phyloP scores from a whole-genome alignment of 2,329 filamentous ascomycete species.

The Fusarium kyushuense region DNA sequence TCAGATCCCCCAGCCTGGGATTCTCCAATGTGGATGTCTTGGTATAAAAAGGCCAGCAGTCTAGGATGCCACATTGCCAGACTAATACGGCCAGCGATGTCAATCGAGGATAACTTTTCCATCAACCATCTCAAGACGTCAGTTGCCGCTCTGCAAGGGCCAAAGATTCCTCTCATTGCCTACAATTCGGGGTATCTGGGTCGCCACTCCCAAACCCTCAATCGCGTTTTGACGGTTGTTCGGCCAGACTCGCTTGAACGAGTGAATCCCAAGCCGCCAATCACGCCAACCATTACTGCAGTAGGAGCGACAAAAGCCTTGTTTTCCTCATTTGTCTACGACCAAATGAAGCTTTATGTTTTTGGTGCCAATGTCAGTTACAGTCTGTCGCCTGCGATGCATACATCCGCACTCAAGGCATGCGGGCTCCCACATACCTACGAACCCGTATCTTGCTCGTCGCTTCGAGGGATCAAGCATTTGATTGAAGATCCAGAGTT shows the following conservation, averaged over 20 bases:
- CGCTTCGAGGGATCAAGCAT: conserved; percentile 71
- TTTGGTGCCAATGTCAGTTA: conserved; percentile 79
- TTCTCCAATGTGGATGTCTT: conserved; percentile 64
- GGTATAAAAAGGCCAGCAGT: conserved; percentile 68
- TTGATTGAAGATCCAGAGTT: conserved; percentile 75
- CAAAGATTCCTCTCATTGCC: conserved; percentile 67
- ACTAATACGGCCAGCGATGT: conserved; percentile 67
- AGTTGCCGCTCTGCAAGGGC: conserved; percentile 57
- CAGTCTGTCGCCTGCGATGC: conserved; percentile 82
- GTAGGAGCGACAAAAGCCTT: conserved; percentile 73
- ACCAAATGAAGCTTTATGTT: conserved; percentile 78
- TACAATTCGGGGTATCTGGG: conserved; percentile 75
- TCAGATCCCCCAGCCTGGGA: conserved; percentile 65
- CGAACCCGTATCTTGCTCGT: conserved; percentile 71
- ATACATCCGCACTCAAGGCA: conserved; percentile 74
- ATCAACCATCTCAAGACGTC: conserved; percentile 67
- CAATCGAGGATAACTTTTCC: conserved; percentile 72
- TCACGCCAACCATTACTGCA: conserved; percentile 63
- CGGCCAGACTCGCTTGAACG: conserved; percentile 56
- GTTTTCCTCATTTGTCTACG: conserved; percentile 74
- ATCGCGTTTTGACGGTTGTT: conserved; percentile 72
- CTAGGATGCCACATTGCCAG: conserved; percentile 73
- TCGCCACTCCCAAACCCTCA: conserved; percentile 74
- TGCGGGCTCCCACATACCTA: conserved; percentile 79
- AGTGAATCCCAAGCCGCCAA: conserved; percentile 41